Conservation (phyloP, 139 green algal genomes). For the Chloropicon primus region DNA sequence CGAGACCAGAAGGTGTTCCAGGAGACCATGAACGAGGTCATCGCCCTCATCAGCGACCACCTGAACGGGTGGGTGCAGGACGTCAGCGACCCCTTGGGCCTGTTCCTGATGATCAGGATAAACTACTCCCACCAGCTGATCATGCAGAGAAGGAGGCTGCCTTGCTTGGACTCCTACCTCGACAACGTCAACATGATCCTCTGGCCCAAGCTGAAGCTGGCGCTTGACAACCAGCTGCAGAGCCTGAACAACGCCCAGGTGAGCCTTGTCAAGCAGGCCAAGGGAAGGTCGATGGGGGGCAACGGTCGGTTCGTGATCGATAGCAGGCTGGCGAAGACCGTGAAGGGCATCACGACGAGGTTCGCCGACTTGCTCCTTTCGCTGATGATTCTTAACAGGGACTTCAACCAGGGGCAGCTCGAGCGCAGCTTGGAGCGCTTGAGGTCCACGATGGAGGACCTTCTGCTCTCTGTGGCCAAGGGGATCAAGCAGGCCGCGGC, state of each 20-base stretch:
- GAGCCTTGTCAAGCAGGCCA: neutral
- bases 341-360: slow-evolving; percentile 13
- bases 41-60: slow-evolving; percentile 23
- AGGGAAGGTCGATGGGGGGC: neutral
- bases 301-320: slow-evolving; percentile 2
- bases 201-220: slow-evolving; percentile 85
- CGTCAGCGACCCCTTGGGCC: slow-evolving; percentile 56
- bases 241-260: slow-evolving; percentile 11
- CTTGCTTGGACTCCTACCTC: slow-evolving; percentile 81
- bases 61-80: slow-evolving; percentile 27
- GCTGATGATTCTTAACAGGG: slow-evolving; percentile 63
- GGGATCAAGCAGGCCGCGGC: slow-evolving; percentile 26
- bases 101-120: slow-evolving; percentile 91
- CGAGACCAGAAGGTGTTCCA: slow-evolving; percentile 67
- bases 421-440: slow-evolving; percentile 54
- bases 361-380: slow-evolving; percentile 68
- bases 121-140: slow-evolving; percentile 62
- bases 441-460: slow-evolving; percentile 38
- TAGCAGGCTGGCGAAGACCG: neutral
- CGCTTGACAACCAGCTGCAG: slow-evolving; percentile 25
- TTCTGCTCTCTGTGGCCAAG: slow-evolving; percentile 28
- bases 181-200: slow-evolving; percentile 81
- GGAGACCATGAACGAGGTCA: slow-evolving; percentile 30
- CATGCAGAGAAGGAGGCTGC: slow-evolving; percentile 1
- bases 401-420: slow-evolving; percentile 31